These are phyloP conservation scores for Closterium sp. DNA, from an alignment of 139 green algal species.

Conservation along the genomic window DNA sequence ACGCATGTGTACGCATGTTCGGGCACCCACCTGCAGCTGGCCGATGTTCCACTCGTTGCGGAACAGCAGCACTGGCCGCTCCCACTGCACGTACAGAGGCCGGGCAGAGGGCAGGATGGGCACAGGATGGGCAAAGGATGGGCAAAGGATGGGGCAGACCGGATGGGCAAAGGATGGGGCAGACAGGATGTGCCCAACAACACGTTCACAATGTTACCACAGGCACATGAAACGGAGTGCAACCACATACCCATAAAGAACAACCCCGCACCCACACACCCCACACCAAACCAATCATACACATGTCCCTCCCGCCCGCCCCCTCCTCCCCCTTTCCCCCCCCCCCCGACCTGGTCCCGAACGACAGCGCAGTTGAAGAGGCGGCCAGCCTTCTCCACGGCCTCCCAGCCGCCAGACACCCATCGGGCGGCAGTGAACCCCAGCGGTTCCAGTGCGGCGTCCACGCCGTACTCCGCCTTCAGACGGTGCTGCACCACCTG, in stretches of 20 bases:
- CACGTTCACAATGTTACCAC: no score
- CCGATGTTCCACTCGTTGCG: constrained; percentile 69
- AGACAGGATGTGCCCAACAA: no score
- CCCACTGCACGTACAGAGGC: constrained; percentile 44
- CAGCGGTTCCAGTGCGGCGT: constrained; percentile 70
- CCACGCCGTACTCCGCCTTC: constrained; percentile 71
- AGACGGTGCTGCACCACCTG: constrained; percentile 57
- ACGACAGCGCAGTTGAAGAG: constrained; percentile 72
- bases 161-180: no score
- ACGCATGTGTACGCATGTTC: neutral
- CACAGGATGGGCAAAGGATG: no score
- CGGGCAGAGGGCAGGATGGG: no score
- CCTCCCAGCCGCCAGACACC: constrained; percentile 62
- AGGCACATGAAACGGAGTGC: no score
- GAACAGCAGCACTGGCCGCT: constrained; percentile 73
- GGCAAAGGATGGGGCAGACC: no score
- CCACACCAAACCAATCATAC: no score
- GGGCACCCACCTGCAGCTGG: constrained; percentile 49
- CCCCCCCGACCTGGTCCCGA: constrained; percentile 60
- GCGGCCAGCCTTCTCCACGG: constrained; percentile 61
- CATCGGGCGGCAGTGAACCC: constrained; percentile 59
- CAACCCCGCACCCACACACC: no score
- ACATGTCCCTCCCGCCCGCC: no score
- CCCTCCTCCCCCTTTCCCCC: no score
- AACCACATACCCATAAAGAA: no score